phyloP scores from a whole-genome alignment of 2,329 filamentous ascomycete species.

The Clonostachys solani region DNA sequence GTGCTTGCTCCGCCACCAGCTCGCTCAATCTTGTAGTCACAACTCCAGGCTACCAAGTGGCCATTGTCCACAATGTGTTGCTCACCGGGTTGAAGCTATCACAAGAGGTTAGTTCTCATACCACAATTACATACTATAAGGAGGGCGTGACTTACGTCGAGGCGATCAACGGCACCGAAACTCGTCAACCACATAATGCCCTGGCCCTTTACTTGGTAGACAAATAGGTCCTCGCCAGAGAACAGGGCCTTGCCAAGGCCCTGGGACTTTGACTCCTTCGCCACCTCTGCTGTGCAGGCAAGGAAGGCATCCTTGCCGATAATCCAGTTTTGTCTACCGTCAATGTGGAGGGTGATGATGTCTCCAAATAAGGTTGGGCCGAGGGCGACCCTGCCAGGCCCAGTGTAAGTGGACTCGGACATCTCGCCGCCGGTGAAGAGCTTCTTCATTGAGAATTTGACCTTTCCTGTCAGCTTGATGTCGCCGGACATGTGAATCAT shows the following conservation, averaged over 20 bases:
- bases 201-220: slow-evolving; percentile 8
- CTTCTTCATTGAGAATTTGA: slow-evolving; percentile 12
- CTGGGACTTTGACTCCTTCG: slow-evolving; percentile 10
- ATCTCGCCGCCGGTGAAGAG: slow-evolving; percentile 10
- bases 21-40: slow-evolving; percentile 13
- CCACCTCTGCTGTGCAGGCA: slow-evolving; percentile 10
- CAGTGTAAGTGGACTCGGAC: slow-evolving; percentile 9
- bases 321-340: slow-evolving; percentile 7
- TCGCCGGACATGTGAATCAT: slow-evolving; percentile 12
- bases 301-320: slow-evolving; percentile 11
- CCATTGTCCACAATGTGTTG: slow-evolving; percentile 62
- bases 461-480: slow-evolving; percentile 8
- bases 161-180: slow-evolving; percentile 11
- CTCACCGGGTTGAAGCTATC: slow-evolving; percentile 11
- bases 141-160: slow-evolving; percentile 7
- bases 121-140: background rate
- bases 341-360: slow-evolving; percentile 9
- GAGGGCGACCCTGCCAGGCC: slow-evolving; percentile 7
- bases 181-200: slow-evolving; percentile 12
- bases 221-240: slow-evolving; percentile 11
- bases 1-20: slow-evolving; percentile 13
- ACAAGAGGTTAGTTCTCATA: slow-evolving; percentile 61
- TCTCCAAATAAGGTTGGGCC: slow-evolving; percentile 11
- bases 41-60: slow-evolving; percentile 13
- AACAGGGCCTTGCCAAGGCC: slow-evolving; percentile 11